Base-by-base conservation (phyloP, 106 monocot genomes). In the Allium sativum region DNA sequence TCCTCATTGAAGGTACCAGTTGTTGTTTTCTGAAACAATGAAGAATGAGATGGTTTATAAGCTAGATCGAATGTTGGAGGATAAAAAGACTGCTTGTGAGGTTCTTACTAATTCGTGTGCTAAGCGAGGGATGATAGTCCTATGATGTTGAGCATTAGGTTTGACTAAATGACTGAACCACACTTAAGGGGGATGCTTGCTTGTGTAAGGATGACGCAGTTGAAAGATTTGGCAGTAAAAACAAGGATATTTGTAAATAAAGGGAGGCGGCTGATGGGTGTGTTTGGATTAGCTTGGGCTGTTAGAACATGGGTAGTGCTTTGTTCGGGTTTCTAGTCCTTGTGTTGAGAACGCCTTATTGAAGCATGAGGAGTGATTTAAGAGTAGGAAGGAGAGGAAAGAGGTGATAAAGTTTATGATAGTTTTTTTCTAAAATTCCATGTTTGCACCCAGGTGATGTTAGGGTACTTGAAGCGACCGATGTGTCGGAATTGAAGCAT, bases 371-470 rank as follows among this genome's bases (percentile, higher is more conserved):
- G 68, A 73, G 6, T 68, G 67, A 61, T 87, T 87, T 73, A 77
- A 72, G 19, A 74, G 55, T 52, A 57, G 56, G 20, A 76, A 68
- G 45, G 79, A 70, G 1, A 59, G 71, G 21, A 82, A 47, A 56
- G 69, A 73, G 47, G 70, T 91, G 8, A 68, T 98, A 70, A 66
- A 76, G 12, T 90, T 87, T 48, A 84, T 77, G 0, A 82, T 98
- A 8, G 91, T n/a, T 57, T 15, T 72, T 98, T 43, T 84, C 91
- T 13, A 98, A 92, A 76, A 98, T 91, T 51, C 96, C 96, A 0
- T 98, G 96, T 54, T 88, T 98, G 46, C 96, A 98, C 44, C 96
- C 92, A 8, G 96, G 96, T 54, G 96, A 98, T 68, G 50, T 98
- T 45, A 70, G 96, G 65, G 78, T 92, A 47, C 65, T 98, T 16